phyloP scores from a whole-genome alignment of 176 grass and related monocot genomes.

The Hyparrhenia diplandra region DNA sequence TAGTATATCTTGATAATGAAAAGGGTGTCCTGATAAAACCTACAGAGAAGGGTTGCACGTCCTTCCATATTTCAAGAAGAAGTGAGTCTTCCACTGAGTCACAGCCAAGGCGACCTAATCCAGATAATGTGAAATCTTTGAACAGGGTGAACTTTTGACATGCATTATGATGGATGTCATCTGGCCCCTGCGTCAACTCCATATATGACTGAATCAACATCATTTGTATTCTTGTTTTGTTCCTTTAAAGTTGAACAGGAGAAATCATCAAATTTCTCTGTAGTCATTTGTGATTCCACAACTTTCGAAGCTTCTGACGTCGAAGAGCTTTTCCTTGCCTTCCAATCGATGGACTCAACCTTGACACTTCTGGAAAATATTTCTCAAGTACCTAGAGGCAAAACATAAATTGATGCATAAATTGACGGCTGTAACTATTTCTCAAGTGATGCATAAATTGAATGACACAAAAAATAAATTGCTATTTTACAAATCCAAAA shows the following conservation, averaged over 20 bases:
- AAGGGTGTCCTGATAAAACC: slow-evolving; percentile 13
- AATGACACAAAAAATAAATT: not conserved
- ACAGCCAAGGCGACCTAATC: slow-evolving; percentile 67
- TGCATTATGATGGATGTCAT: slow-evolving; percentile 25
- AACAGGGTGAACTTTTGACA: slow-evolving; percentile 59
- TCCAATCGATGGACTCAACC: slow-evolving; percentile 80
- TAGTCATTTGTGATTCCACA: slow-evolving; percentile 48
- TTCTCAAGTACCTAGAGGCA: slow-evolving; percentile 68
- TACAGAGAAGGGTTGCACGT: slow-evolving; percentile 48
- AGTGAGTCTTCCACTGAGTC: slow-evolving; percentile 40
- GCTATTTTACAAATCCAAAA: not conserved
- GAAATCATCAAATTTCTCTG: not conserved
- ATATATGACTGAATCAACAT: slow-evolving; percentile 18
- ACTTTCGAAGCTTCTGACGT: slow-evolving; percentile 55
- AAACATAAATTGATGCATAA: too few relatives aligned
- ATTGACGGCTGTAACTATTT: too few relatives aligned
- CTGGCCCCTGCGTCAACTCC: slow-evolving; percentile 2
- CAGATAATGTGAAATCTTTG: slow-evolving; percentile 64
- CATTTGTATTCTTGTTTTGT: slow-evolving; percentile 16
- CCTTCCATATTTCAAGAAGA: slow-evolving; percentile 77
- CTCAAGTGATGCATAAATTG: slow-evolving; percentile 1
- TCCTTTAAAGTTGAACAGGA: slow-evolving; percentile 28
- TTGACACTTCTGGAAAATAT: slow-evolving; percentile 61
- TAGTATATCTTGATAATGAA: slow-evolving; percentile 3
- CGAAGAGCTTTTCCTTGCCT: slow-evolving; percentile 90